Evolutionary conservation across 257 asterid species (phyloP).

Genomic region (Jacaranda mimosifolia): DNA sequence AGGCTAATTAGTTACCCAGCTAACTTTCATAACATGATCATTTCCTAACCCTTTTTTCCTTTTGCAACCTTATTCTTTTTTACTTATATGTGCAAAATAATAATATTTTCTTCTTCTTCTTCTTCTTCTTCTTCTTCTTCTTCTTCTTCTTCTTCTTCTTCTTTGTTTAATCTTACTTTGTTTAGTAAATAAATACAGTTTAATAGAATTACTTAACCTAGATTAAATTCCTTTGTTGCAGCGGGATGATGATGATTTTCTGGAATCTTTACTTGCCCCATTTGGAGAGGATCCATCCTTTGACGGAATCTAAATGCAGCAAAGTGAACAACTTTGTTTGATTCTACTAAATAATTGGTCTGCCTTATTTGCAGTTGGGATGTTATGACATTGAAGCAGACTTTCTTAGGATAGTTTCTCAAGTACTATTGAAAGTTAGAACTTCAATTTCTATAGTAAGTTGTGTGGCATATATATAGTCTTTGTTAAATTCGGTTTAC

Average conservation of each 20-base stretch:
- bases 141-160: too few species aligned
- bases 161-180: too few species aligned
- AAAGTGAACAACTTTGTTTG: neutral
- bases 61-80: too few species aligned
- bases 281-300: slow-evolving; percentile 37
- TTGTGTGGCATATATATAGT: neutral
- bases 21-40: too few species aligned
- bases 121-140: too few species aligned
- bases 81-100: too few species aligned
- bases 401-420: neutral
- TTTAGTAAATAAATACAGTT: too few species aligned
- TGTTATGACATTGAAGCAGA: slow-evolving; percentile 1
- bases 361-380: neutral
- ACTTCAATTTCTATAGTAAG: neutral
- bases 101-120: too few species aligned
- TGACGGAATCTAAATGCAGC: slow-evolving; percentile 26
- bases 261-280: slow-evolving; percentile 52
- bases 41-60: too few species aligned
- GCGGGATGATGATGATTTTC: slow-evolving; percentile 48
- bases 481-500: neutral
- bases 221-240: slow-evolving; percentile 16
- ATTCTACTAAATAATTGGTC: neutral
- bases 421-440: neutral
- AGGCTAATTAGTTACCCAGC: too few species aligned
- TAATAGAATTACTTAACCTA: neutral